These are phyloP conservation scores for Saccharomycodes ludwigii DNA, from an alignment of 805 yeast species.

Conservation along the genomic window DNA sequence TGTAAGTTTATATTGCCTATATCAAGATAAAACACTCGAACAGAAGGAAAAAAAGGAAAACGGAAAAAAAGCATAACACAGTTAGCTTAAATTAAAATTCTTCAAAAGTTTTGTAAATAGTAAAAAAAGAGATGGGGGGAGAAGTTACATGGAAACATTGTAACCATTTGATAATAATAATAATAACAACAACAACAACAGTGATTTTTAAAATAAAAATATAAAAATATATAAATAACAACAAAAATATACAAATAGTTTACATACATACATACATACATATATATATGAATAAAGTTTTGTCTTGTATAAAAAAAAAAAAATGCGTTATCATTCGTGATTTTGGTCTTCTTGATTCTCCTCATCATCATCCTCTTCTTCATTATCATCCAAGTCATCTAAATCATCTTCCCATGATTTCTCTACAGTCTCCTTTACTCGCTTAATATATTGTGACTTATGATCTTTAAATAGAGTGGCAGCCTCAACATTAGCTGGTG, in stretches of 20 bases:
- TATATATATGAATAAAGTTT: background rate
- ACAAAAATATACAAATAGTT: no score
- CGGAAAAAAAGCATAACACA: no score
- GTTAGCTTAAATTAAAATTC: no score
- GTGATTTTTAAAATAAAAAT: no score
- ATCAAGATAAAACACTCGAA: background rate
- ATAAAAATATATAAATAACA: no score
- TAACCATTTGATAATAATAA: no score
- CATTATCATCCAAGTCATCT: slow-evolving; percentile 27
- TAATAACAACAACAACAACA: no score
- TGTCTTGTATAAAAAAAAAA: background rate
- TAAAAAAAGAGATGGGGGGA: no score
- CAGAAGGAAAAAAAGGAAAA: slow-evolving; percentile 1
- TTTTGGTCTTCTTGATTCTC: slow-evolving; percentile 5
- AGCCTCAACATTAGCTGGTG: slow-evolving; percentile 97
- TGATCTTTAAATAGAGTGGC: slow-evolving; percentile 93
- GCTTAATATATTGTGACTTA: slow-evolving; percentile 77
- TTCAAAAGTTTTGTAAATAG: no score
- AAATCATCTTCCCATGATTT: slow-evolving; percentile 84
- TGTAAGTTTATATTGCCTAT: background rate
- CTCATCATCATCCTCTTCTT: slow-evolving; percentile 24
- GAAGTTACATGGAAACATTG: no score
- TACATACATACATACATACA: slow-evolving; percentile 3
- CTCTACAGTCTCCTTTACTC: slow-evolving; percentile 93
- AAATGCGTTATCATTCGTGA: no score